Conservation (phyloP, 768 basidiomycete genomes). For the Pulveroboletus sp. region DNA sequence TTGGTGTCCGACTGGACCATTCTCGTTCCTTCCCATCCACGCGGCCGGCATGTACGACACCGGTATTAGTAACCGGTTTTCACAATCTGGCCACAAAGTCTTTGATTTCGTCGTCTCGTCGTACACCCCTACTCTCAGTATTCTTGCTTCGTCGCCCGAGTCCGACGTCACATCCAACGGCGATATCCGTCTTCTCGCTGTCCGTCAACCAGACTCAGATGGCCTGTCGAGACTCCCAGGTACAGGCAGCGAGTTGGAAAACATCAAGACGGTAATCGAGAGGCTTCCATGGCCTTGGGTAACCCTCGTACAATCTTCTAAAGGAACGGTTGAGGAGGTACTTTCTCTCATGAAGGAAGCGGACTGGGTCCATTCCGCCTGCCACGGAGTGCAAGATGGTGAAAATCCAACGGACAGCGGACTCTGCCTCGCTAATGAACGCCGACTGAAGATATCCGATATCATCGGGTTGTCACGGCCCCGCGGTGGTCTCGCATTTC, state of each 20-base stretch:
- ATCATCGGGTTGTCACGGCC: not conserved
- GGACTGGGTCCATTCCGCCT: not conserved
- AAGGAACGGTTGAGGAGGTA: too few relatives aligned
- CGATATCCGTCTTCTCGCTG: constrained; percentile 4
- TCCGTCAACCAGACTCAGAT: constrained; percentile 12
- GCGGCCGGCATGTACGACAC: not conserved
- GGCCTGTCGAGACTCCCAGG: constrained; percentile 2
- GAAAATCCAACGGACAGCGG: not conserved
- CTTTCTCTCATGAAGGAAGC: too few relatives aligned
- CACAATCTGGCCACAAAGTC: not conserved
- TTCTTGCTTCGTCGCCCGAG: constrained; percentile 4
- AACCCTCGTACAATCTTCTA: too few relatives aligned
- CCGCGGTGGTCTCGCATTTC: not conserved
- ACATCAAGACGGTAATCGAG: constrained; percentile 1
- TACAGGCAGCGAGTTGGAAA: constrained; percentile 18
- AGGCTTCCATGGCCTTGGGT: too few relatives aligned
- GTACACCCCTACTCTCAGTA: too few relatives aligned
- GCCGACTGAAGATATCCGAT: not conserved
- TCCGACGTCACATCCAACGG: not conserved
- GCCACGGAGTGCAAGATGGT: not conserved
- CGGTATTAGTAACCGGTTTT: too few relatives aligned
- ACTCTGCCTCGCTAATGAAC: not conserved
- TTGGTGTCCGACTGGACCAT: not conserved
- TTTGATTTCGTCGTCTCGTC: too few relatives aligned
- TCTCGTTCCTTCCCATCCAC: not conserved